A percentile compares a stretch with the other conserved stretches of the same genome.
Evolutionary conservation across 2,329 filamentous ascomycete genomes (phyloP).

Genomic region (Plectosphaerella cucumerina): DNA sequence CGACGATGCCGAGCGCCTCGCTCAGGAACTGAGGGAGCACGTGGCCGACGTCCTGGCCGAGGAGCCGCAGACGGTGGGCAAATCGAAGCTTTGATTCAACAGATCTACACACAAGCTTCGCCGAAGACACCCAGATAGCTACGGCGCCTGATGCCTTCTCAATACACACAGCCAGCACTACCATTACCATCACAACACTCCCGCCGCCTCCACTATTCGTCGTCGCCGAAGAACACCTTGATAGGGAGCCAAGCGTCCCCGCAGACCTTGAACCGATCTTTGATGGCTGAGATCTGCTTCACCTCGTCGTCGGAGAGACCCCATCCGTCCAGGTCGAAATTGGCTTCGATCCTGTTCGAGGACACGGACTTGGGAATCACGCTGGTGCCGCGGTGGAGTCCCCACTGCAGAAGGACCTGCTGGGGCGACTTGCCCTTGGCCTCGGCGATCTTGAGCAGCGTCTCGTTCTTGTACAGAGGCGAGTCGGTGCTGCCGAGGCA

Average conservation of each 20-base stretch:
- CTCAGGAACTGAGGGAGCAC: conserved; percentile 46
- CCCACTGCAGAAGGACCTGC: conserved; percentile 78
- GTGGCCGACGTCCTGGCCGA: conserved; percentile 43
- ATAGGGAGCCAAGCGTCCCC: conserved; percentile 69
- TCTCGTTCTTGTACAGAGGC: conserved; percentile 63
- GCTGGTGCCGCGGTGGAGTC: conserved; percentile 73
- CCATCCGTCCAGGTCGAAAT: conserved; percentile 74
- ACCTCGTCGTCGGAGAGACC: conserved; percentile 69
- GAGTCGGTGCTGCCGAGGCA: conserved; percentile 70
- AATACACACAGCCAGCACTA: conserved; percentile 5
- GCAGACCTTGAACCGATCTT: conserved; percentile 80
- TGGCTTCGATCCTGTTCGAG: conserved; percentile 66
- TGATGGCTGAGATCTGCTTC: conserved; percentile 60
- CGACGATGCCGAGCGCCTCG: conserved; percentile 62
- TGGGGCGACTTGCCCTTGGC: conserved; percentile 65
- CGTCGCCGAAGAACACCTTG: conserved; percentile 79
- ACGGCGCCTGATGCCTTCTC: neutral
- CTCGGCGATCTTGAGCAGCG: conserved; percentile 58
- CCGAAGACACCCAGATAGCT: neutral
- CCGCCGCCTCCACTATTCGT: conserved; percentile 51
- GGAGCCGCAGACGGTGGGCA: conserved; percentile 24
- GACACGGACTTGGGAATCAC: conserved; percentile 85
- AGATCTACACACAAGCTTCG: neutral
- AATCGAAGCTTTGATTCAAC: conserved; percentile 33
- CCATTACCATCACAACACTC: conserved; percentile 1